A percentile compares a stretch with the other conserved stretches of the same genome.
Conservation (phyloP, 208 protist species). For the Leishmania braziliensis region DNA sequence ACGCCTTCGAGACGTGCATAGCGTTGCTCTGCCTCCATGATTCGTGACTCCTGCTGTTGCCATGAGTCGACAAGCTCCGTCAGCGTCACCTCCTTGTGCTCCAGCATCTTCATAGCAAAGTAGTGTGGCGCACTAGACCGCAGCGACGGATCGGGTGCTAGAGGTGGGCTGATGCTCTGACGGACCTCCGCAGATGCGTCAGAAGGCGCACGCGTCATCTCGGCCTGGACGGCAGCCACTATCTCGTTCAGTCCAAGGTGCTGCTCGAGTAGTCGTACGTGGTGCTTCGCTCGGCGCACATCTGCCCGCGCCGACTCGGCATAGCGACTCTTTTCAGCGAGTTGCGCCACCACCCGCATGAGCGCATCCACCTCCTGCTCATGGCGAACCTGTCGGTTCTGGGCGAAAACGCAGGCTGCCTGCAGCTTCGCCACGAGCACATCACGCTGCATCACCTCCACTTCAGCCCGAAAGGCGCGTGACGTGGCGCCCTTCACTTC, state of each 20-base stretch:
- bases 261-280: slow-evolving; percentile 73
- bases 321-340: slow-evolving; percentile 56
- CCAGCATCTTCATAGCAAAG: slow-evolving; percentile 70
- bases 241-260: slow-evolving; percentile 69
- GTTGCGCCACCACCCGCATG: slow-evolving; percentile 60
- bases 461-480: slow-evolving; percentile 45
- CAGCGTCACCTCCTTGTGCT: slow-evolving; percentile 77
- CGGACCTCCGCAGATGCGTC: background rate
- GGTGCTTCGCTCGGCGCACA: slow-evolving; percentile 42
- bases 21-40: slow-evolving; percentile 41
- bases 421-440: slow-evolving; percentile 56
- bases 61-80: slow-evolving; percentile 82
- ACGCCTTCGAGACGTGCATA: slow-evolving; percentile 40
- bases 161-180: background rate
- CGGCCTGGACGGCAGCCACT: slow-evolving; percentile 44
- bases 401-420: slow-evolving; percentile 46
- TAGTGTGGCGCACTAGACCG: slow-evolving; percentile 61
- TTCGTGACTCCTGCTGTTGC: slow-evolving; percentile 58
- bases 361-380: slow-evolving; percentile 62
- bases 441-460: slow-evolving; percentile 44
- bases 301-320: slow-evolving; percentile 40
- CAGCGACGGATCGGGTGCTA: slow-evolving; percentile 12
- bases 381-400: slow-evolving; percentile 42
- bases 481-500: slow-evolving; percentile 31
- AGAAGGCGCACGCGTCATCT: background rate